Percentiles rank a stretch among this genome's conserved stretches.
Evolutionary conservation across 371 early-diverging fungal genomes (phyloP).

Genomic region (Coemansia sp.): DNA sequence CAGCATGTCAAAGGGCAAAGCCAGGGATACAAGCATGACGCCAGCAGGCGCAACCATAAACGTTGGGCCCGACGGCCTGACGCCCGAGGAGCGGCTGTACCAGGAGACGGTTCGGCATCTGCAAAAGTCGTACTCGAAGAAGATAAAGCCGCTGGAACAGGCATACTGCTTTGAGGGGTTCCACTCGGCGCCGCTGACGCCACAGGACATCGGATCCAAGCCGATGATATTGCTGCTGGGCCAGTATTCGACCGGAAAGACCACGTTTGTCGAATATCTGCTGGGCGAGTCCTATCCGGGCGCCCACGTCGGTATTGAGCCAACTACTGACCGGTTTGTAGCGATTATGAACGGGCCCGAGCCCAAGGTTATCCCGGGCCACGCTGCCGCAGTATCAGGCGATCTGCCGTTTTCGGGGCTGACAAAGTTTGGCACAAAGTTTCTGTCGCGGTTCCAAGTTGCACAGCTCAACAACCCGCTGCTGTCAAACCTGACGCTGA

Average conservation of each 20-base stretch:
- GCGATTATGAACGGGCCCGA: conserved; percentile 79
- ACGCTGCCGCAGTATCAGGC: conserved; percentile 83
- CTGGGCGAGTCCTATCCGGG: conserved; percentile 81
- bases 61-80: conserved; percentile 36
- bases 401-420: conserved; percentile 81
- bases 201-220: conserved; percentile 80
- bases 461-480: conserved; percentile 72
- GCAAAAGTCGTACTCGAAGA: conserved; percentile 66
- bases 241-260: conserved; percentile 85
- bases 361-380: conserved; percentile 75
- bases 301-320: conserved; percentile 83
- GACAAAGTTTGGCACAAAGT: conserved; percentile 75
- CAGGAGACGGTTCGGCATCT: conserved; percentile 62
- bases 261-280: conserved; percentile 81
- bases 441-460: conserved; percentile 82
- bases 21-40: conserved; percentile 16
- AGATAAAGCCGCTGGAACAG: conserved; percentile 72
- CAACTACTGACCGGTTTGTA: conserved; percentile 81
- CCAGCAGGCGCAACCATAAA: conserved; percentile 13
- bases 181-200: conserved; percentile 73
- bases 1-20: conserved; percentile 21
- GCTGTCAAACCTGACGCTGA: conserved; percentile 76
- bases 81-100: conserved; percentile 55
- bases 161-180: conserved; percentile 79
- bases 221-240: conserved; percentile 83